Percentiles rank a stretch among this genome's conserved stretches.
phyloP scores from a whole-genome alignment of 345 rosid species.

The Corchorus capsularis region DNA sequence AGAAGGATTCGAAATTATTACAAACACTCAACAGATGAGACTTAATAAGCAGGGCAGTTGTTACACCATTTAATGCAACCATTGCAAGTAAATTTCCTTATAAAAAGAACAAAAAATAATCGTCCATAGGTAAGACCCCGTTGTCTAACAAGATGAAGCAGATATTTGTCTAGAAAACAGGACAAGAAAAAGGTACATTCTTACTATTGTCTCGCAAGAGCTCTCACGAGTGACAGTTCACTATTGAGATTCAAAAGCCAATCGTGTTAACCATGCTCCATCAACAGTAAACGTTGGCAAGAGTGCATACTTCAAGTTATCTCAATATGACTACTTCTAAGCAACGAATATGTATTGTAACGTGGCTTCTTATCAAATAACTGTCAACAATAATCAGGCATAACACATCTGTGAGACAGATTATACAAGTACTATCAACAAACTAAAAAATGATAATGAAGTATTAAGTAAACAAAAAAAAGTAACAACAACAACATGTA shows the following conservation, averaged over 20 bases:
- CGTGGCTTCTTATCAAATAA: constrained; percentile 12
- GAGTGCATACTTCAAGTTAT: constrained; percentile 16
- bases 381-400: constrained; percentile 15
- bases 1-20: neutral
- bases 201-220: neutral
- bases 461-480: neutral
- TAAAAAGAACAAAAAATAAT: neutral
- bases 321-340: constrained; percentile 9
- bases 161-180: constrained; percentile 13
- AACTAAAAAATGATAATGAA: neutral
- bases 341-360: constrained; percentile 18
- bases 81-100: too few species aligned
- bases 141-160: neutral
- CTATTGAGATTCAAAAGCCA: neutral
- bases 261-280: constrained; percentile 38
- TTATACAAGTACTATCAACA: neutral
- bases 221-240: neutral
- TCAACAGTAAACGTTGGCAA: constrained; percentile 17
- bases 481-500: neutral
- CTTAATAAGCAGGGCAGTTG: neutral
- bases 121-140: neutral
- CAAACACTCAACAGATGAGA: neutral
- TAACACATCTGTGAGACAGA: constrained; percentile 5
- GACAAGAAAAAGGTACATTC: neutral
- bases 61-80: constrained; percentile 10